Evolutionary conservation across 169 alveolate species (phyloP), one percentile per base, ranked within the genome.

Genomic region (Cytauxzoon felis): DNA sequence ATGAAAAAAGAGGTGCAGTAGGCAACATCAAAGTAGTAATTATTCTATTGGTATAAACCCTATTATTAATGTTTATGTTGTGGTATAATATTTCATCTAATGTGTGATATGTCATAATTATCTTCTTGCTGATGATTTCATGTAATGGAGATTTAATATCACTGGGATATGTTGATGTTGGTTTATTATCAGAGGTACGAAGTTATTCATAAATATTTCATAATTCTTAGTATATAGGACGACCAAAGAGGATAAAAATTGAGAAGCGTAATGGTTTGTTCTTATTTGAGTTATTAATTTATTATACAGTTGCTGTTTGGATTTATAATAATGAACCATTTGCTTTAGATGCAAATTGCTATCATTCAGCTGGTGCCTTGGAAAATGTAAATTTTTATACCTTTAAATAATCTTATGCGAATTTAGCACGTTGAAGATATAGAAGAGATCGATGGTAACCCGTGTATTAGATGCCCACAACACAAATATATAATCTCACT

Each of bases 281-380:
- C 0, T 7, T 19, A 30, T 5, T 13, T 2, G 3, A 2, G 45
- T 67, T 2, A 27, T n/a, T 60, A 32, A 0, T 21, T 34, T 9
- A 21, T 7, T 30, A 9, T 62, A 3, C 26, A 82, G 90, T 82
- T 16, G 90, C 86, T 11, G 61, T 82, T 11, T 82, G 86, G 60
- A 3, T 19, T 18, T 73, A 80, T 32, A 65, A 62, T 40, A 84
- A 53, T 23, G 23, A 38, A 7, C 40, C 71, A 33, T 82, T 52
- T 42, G 90, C 90, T 5, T 27, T 81, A 6, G 90, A 82, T 50
- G 90, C 90, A 50, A 82, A 82, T 64, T 82, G 90, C 70, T 82
- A 81, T 79, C 90, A 82, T 58, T 58, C 90, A 0, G 81, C 91
- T 27, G 90, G 90, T 2, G 69, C 73, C 7, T 68, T 82, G 19